These are phyloP conservation scores for Dryas alaskensis DNA, from an alignment of 306 rosid species.

Conservation along the genomic window DNA sequence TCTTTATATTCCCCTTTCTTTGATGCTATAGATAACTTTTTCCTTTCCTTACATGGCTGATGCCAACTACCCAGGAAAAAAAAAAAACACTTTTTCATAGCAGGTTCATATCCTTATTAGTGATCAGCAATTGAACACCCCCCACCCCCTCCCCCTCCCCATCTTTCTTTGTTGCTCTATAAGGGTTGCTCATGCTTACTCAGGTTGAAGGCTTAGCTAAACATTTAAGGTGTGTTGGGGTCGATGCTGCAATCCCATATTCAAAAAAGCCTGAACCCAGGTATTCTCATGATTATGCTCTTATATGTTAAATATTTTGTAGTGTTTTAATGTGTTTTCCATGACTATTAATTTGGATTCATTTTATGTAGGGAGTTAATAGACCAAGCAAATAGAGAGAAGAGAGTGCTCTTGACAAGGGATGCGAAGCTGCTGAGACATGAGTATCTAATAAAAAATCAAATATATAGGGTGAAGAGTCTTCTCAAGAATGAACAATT, in stretches of 20 bases:
- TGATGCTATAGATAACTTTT: slow-evolving; percentile 8
- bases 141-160: not conserved
- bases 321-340: not conserved
- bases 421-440: slow-evolving; percentile 81
- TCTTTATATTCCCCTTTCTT: slow-evolving; percentile 9
- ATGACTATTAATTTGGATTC: slow-evolving; percentile 25
- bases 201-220: slow-evolving; percentile 98
- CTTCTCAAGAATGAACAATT: slow-evolving; percentile 93
- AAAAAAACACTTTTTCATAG: not conserved
- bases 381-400: slow-evolving; percentile 69
- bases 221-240: slow-evolving; percentile 89
- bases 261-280: slow-evolving; percentile 83
- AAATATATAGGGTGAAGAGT: slow-evolving; percentile 71
- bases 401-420: slow-evolving; percentile 77
- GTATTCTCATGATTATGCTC: slow-evolving; percentile 30
- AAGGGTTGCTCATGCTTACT: slow-evolving; percentile 21
- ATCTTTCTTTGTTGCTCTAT: slow-evolving; percentile 6
- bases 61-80: slow-evolving; percentile 1
- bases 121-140: not conserved
- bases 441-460: slow-evolving; percentile 59
- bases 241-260: slow-evolving; percentile 83
- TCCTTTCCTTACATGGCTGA: slow-evolving; percentile 11
- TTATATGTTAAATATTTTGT: slow-evolving; percentile 15
- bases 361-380: slow-evolving; percentile 57
- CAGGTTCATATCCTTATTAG: not conserved